Conservation (phyloP, 129 eudicot genomes). For the Flaveria sonorensis region DNA sequence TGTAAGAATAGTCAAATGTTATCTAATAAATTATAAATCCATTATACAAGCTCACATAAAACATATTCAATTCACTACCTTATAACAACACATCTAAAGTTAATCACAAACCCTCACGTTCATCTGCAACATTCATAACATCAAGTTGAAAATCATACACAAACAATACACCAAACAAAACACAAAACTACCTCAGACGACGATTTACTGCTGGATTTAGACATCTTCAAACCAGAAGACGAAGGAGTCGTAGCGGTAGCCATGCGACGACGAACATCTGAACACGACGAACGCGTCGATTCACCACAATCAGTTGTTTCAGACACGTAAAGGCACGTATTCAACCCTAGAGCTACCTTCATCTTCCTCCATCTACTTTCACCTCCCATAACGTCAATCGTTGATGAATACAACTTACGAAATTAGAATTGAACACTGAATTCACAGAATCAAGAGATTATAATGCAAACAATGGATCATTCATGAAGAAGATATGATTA, state of each 20-base stretch:
- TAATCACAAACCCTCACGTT: neutral
- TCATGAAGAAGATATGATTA: conserved; percentile 41
- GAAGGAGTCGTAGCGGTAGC: conserved; percentile 85
- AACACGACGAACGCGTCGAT: conserved; percentile 28
- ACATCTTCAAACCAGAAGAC: conserved; percentile 70
- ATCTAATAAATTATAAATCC: too few species aligned
- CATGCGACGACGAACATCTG: conserved; percentile 43
- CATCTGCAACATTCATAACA: too few species aligned
- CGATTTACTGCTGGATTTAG: conserved; percentile 56
- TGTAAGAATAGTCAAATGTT: too few species aligned
- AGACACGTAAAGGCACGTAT: conserved; percentile 56
- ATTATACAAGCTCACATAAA: neutral
- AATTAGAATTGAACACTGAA: neutral
- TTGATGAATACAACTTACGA: neutral
- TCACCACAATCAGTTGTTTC: conserved; percentile 55
- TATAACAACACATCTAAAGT: neutral
- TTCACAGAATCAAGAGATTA: neutral
- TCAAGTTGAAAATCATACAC: neutral
- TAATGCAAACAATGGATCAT: conserved; percentile 20
- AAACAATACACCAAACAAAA: neutral
- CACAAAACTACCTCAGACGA: conserved; percentile 52
- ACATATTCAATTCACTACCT: neutral
- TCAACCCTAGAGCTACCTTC: conserved; percentile 64
- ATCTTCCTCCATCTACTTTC: conserved; percentile 84
- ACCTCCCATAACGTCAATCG: conserved; percentile 27